These are phyloP conservation scores for Emericellopsis terricola DNA, from an alignment of 495 filamentous ascomycete genomes.

Conservation along the genomic window DNA sequence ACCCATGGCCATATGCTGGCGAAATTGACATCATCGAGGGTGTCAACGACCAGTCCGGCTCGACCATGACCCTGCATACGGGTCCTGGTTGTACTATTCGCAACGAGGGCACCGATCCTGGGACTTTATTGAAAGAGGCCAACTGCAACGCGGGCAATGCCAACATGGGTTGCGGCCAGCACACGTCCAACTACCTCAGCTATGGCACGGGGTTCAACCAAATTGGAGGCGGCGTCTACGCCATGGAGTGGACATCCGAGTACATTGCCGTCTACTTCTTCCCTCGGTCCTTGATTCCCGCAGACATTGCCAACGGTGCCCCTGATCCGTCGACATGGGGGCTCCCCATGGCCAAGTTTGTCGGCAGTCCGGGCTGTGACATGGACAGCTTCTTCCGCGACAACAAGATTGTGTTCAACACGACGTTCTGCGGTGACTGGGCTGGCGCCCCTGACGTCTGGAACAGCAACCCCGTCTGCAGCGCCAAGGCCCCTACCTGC, in stretches of 20 bases:
- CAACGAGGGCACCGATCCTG: constrained; percentile 27
- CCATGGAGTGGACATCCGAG: constrained; percentile 50
- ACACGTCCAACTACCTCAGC: constrained; percentile 25
- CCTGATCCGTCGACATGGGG: constrained; percentile 53
- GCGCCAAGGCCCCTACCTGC: constrained; percentile 31
- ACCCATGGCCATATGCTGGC: constrained; percentile 59
- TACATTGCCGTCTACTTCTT: constrained; percentile 69
- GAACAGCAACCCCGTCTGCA: constrained; percentile 18
- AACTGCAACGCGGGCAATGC: constrained; percentile 36
- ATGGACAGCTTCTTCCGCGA: constrained; percentile 47
- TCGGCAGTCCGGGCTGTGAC: constrained; percentile 37
- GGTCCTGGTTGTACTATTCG: constrained; percentile 37
- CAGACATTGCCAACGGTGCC: constrained; percentile 31
- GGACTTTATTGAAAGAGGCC: constrained; percentile 21
- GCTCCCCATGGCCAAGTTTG: constrained; percentile 44
- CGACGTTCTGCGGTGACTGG: constrained; percentile 81
- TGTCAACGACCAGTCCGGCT: constrained; percentile 46
- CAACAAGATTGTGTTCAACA: constrained; percentile 66
- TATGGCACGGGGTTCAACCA: constrained; percentile 60
- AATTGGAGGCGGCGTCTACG: constrained; percentile 58
- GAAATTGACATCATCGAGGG: constrained; percentile 92
- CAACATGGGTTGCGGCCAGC: constrained; percentile 28
- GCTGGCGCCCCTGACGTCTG: constrained; percentile 56
- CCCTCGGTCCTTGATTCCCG: constrained; percentile 35
- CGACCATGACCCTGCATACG: constrained; percentile 65